Conservation (phyloP, 2,329 filamentous ascomycete species). For the Mycocentrospora acerina region DNA sequence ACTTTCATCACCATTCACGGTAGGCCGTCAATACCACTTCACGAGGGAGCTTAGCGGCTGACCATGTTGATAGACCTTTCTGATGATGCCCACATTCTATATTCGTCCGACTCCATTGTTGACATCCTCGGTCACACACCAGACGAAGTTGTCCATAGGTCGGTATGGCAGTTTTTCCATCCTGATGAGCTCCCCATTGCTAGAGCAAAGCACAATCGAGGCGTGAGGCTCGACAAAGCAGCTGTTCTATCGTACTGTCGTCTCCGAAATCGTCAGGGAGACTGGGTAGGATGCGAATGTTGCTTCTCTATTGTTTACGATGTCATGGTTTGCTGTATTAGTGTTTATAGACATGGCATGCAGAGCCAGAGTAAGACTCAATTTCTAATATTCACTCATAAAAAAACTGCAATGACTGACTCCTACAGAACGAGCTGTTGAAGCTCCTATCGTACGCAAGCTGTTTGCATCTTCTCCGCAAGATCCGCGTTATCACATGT, state of each 20-base stretch:
- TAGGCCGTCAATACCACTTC: constrained; percentile 45
- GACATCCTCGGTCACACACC: constrained; percentile 82
- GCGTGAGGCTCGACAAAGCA: constrained; percentile 78
- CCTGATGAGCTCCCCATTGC: constrained; percentile 78
- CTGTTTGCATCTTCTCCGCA: constrained; percentile 79
- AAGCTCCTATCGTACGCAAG: constrained; percentile 75
- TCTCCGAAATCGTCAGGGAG: constrained; percentile 66
- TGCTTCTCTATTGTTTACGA: constrained; percentile 89
- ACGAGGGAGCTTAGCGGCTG: not conserved
- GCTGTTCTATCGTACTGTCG: constrained; percentile 80
- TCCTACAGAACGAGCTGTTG: constrained; percentile 69
- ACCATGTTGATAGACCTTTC: constrained; percentile 61
- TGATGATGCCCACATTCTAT: constrained; percentile 75
- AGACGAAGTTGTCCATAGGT: constrained; percentile 71
- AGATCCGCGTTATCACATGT: constrained; percentile 87
- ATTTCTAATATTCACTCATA: not conserved
- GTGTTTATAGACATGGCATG: constrained; percentile 68
- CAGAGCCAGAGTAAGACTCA: constrained; percentile 70
- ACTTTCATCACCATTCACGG: constrained; percentile 92
- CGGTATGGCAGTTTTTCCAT: constrained; percentile 85
- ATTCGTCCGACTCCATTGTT: constrained; percentile 78
- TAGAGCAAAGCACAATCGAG: constrained; percentile 69
- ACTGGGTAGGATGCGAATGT: constrained; percentile 80
- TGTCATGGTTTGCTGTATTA: constrained; percentile 81
- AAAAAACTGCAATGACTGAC: constrained; percentile 8